These are phyloP conservation scores for Hygrophorus pudorinus DNA, from an alignment of 768 basidiomycete species.

Conservation along the genomic window DNA sequence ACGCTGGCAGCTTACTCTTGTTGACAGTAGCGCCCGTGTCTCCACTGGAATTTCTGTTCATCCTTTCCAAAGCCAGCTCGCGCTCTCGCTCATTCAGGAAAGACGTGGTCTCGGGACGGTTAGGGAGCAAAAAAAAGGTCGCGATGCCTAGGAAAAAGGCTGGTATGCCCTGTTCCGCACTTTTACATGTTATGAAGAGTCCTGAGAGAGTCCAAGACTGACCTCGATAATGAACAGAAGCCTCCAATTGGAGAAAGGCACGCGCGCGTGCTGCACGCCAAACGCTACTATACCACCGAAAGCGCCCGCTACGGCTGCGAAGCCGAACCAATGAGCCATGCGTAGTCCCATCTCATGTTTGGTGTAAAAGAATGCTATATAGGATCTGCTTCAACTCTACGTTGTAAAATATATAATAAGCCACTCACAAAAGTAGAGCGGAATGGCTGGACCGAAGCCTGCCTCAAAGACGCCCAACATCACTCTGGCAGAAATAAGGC, in stretches of 20 bases:
- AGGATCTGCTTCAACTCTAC: neutral
- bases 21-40: conserved; percentile 59
- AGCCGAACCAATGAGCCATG: conserved; percentile 77
- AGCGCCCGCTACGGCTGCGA: conserved; percentile 76
- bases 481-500: conserved; percentile 47
- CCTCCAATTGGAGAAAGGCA: conserved; percentile 43
- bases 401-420: neutral
- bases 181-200: neutral
- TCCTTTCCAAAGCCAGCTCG: conserved; percentile 53
- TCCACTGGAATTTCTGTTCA: conserved; percentile 55
- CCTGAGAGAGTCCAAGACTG: neutral
- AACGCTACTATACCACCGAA: conserved; percentile 82
- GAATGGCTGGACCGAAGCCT: conserved; percentile 68
- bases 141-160: conserved; percentile 53
- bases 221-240: conserved; percentile 71
- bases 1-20: conserved; percentile 30
- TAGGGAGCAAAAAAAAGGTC: conserved; percentile 46
- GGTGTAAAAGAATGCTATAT: conserved; percentile 67
- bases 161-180: conserved; percentile 45
- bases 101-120: conserved; percentile 60
- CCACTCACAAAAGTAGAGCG: conserved; percentile 64
- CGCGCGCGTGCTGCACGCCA: conserved; percentile 55
- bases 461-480: conserved; percentile 72
- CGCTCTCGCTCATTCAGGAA: conserved; percentile 47
- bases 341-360: conserved; percentile 64